These are phyloP conservation scores for Clitoria ternatea DNA, from an alignment of 306 rosid species.

Conservation along the genomic window DNA sequence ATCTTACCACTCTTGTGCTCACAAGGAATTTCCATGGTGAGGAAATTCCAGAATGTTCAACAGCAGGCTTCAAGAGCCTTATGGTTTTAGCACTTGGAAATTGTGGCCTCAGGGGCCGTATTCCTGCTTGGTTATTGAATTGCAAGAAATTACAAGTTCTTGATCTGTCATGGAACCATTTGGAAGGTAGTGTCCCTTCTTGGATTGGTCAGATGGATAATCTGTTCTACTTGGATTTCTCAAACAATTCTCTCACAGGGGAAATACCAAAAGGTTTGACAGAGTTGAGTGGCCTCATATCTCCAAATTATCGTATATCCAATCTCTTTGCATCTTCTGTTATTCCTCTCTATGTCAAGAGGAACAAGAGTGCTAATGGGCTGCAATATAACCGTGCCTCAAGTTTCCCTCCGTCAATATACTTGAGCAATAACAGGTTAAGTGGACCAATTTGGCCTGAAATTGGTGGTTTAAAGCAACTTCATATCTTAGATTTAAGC, in stretches of 20 bases:
- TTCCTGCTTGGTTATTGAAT: constrained; percentile 46
- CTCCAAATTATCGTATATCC: constrained; percentile 21
- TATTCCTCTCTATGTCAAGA: constrained; percentile 52
- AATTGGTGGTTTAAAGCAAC: constrained; percentile 42
- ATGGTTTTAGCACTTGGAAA: constrained; percentile 47
- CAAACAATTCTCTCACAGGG: constrained; percentile 61
- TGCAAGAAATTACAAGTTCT: constrained; percentile 46
- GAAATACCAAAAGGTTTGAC: constrained; percentile 50
- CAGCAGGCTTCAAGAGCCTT: constrained; percentile 41
- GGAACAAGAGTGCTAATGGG: constrained; percentile 50
- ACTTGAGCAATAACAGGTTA: constrained; percentile 52
- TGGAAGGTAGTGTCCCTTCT: constrained; percentile 43
- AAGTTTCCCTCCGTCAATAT: constrained; percentile 60
- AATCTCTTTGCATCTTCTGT: constrained; percentile 33
- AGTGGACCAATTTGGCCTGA: constrained; percentile 46
- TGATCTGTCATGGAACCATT: constrained; percentile 59
- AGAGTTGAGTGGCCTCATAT: constrained; percentile 43
- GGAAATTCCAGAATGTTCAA: constrained; percentile 39
- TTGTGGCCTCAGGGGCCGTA: constrained; percentile 48
- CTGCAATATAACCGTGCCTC: constrained; percentile 53
- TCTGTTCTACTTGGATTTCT: constrained; percentile 56
- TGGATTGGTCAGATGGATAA: constrained; percentile 54
- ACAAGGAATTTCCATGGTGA: constrained; percentile 47
- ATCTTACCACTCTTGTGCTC: constrained; percentile 47
- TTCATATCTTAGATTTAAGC: constrained; percentile 56